These are phyloP conservation scores for Rauvolfia tetraphylla DNA, from an alignment of 257 asterid species.

Conservation along the genomic window DNA sequence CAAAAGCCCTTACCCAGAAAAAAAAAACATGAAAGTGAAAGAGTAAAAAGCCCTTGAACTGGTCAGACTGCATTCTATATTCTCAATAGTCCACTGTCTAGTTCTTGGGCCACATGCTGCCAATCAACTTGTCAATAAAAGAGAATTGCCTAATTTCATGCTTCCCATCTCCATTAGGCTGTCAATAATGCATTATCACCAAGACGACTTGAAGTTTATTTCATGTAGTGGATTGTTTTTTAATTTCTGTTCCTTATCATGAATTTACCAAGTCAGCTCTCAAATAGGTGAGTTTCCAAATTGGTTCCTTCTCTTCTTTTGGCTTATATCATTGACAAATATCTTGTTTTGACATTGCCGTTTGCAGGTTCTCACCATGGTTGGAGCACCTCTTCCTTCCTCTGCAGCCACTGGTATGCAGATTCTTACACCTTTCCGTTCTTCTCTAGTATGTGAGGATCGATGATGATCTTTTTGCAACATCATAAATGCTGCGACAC, in stretches of 20 bases:
- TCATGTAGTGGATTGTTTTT: not conserved
- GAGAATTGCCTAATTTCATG: not conserved
- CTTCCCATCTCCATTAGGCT: not conserved
- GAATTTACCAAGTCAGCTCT: slow-evolving; percentile 11
- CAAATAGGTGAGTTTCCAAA: not conserved
- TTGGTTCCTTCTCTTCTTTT: not conserved
- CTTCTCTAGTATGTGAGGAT: not conserved
- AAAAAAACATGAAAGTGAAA: too few relatives aligned
- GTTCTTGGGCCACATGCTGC: not conserved
- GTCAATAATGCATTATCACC: not conserved
- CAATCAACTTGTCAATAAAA: slow-evolving; percentile 5
- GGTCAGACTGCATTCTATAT: not conserved
- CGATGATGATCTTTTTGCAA: too few relatives aligned
- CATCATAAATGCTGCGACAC: not conserved
- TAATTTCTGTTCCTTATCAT: not conserved
- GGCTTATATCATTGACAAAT: not conserved
- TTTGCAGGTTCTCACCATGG: slow-evolving; percentile 17
- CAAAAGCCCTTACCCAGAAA: too few relatives aligned
- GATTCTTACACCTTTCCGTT: not conserved
- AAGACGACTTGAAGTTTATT: not conserved
- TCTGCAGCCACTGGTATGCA: slow-evolving; percentile 11
- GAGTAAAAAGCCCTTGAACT: too few relatives aligned
- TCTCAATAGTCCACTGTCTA: not conserved
- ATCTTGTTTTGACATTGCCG: not conserved
- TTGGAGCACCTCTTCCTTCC: slow-evolving; percentile 22